A percentile compares a stretch with the other conserved stretches of the same genome.
Conservation (phyloP, 169 alveolate genomes). For the Cyclospora cayetanensis region DNA sequence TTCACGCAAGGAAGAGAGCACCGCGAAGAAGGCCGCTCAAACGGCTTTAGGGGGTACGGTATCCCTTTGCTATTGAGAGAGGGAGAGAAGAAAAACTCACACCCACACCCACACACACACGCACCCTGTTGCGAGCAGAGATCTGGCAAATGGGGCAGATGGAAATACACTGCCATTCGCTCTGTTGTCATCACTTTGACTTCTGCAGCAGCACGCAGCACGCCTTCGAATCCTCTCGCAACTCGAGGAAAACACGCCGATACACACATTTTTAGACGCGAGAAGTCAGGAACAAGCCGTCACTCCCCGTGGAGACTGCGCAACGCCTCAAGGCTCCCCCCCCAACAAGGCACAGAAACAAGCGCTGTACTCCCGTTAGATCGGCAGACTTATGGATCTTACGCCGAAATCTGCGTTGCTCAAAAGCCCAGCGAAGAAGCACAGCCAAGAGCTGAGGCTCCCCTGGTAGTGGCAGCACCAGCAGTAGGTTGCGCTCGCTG, state of each 20-base stretch:
- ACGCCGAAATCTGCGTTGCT: constrained; percentile 4
- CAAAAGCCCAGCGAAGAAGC: constrained; percentile 65
- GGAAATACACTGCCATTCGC: constrained; percentile 52
- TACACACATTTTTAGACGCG: too few relatives aligned
- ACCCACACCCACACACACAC: neutral
- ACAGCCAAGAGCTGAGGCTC: constrained; percentile 31
- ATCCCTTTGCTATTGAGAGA: neutral
- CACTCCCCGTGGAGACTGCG: too few relatives aligned
- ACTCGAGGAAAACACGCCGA: too few relatives aligned
- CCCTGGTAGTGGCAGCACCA: constrained; percentile 27
- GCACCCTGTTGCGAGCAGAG: constrained; percentile 52
- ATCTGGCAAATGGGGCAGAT: constrained; percentile 21
- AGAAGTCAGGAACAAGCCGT: too few relatives aligned
- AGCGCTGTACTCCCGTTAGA: neutral
- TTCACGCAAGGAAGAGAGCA: neutral
- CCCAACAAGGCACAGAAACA: constrained; percentile 15
- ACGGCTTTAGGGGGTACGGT: neutral
- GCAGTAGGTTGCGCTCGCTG: constrained; percentile 30
- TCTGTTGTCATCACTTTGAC: constrained; percentile 49
- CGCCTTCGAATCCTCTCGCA: too few relatives aligned
- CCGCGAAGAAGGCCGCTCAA: neutral
- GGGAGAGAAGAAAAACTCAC: neutral
- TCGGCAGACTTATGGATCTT: neutral
- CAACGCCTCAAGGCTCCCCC: constrained; percentile 39
- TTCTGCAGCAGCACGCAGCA: constrained; percentile 14